Evolutionary conservation across 352 stramenopile species (phyloP).

Genomic region (Pythium aphanidermatum): DNA sequence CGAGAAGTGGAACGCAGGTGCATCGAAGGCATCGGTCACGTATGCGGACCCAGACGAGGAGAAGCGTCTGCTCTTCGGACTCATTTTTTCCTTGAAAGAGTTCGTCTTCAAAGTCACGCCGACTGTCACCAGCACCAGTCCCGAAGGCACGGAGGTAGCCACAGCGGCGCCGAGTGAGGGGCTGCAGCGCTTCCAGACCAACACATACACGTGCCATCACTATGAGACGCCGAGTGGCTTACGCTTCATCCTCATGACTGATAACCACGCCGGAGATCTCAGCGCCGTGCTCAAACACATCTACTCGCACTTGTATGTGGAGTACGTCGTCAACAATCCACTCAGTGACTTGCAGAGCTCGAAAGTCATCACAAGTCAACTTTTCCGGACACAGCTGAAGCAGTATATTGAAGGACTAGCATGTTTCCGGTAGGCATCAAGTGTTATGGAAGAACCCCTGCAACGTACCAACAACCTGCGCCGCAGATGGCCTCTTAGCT

Average conservation of each 20-base stretch:
- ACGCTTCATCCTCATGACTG: slow-evolving; percentile 89
- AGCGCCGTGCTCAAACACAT: slow-evolving; percentile 78
- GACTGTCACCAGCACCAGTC: slow-evolving; percentile 17
- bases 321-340: slow-evolving; percentile 89
- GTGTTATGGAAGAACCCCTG: slow-evolving; percentile 37
- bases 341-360: slow-evolving; percentile 66
- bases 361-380: slow-evolving; percentile 72
- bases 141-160: too few species aligned
- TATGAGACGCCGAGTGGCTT: slow-evolving; percentile 88
- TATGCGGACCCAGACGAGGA: slow-evolving; percentile 84
- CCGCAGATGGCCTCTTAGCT: slow-evolving; percentile 34
- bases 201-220: slow-evolving; percentile 88
- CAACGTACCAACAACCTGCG: slow-evolving; percentile 32
- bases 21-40: slow-evolving; percentile 50
- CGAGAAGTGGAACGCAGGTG: slow-evolving; percentile 76
- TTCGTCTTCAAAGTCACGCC: slow-evolving; percentile 79
- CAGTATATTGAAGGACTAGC: slow-evolving; percentile 73
- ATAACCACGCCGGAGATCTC: slow-evolving; percentile 83
- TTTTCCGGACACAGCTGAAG: slow-evolving; percentile 65
- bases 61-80: slow-evolving; percentile 88
- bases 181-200: slow-evolving; percentile 82
- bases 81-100: slow-evolving; percentile 91
- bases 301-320: slow-evolving; percentile 87
- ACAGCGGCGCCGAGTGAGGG: slow-evolving; percentile 29
- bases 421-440: slow-evolving; percentile 50